Base-by-base conservation (phyloP, 2,329 filamentous ascomycete genomes). In the Alternaria burnsii region DNA sequence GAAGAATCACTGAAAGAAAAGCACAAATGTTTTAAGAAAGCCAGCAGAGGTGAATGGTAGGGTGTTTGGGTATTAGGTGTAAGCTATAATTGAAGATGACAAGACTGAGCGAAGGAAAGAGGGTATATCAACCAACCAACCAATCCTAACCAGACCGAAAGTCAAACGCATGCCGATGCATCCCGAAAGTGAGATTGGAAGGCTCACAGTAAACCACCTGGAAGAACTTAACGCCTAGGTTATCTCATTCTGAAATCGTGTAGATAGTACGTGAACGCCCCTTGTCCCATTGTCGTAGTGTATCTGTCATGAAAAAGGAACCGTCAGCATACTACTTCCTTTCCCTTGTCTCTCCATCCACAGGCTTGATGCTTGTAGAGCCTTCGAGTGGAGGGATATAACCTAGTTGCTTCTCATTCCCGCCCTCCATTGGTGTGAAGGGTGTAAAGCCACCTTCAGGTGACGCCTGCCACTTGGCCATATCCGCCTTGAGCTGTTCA, bases 401-500 rank as follows among this genome's bases (percentile, higher is more conserved):
- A 42, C 72, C 72, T 9, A 74, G 46, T 55, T 71, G 67, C 65
- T 71, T 70, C 57, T 72, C 70, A 3, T 40, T 22, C 2, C 69
- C 65, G 3, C 38, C 55, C 5, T 69, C 71, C 24, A 63, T 62
- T 3, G 72, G 72, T 0, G 72, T 76, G 16, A 73, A 65, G 2
- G 71, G 71, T 3, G 65, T 66, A 20, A 64, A 63, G 7, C 59
- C 67, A 3, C 70, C 73, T 18, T 73, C 72, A 1, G 76, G 76
- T 2, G 70, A 73, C 2, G 70, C 73, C 78, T 97, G 93, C 92
- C 93, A 96, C 76, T 93, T 94, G 46, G 89, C 87, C 9, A 99
- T 93, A 74, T 99, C 95, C 56, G 88, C 88, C 80, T 91, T 94
- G 81, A 99, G 86, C 53, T 90, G 86, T 76, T 99, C 94, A 12